These are phyloP conservation scores for Centaurea solstitialis DNA, from an alignment of 129 eudicot genomes.

Conservation along the genomic window DNA sequence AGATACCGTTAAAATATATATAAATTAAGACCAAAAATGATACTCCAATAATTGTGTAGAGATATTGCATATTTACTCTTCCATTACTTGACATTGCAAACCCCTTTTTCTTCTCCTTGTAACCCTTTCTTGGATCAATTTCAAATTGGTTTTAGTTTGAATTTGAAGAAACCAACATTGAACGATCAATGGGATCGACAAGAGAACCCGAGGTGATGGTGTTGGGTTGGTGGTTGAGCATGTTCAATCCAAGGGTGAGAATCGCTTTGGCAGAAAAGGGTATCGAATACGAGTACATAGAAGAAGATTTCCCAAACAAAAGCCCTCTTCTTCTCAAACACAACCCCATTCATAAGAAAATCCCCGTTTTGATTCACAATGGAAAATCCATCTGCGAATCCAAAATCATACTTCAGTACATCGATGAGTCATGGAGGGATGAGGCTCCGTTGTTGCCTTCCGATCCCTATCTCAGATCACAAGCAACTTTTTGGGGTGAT, in stretches of 20 bases:
- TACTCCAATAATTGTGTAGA: neutral
- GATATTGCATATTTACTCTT: neutral
- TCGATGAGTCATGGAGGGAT: conserved; percentile 29
- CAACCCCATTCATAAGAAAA: conserved; percentile 35
- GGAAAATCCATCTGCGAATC: conserved; percentile 37
- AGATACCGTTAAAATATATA: neutral
- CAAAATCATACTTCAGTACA: conserved; percentile 26
- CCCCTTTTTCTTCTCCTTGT: neutral
- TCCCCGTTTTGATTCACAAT: conserved; percentile 34
- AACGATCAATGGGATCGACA: neutral
- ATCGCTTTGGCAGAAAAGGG: conserved; percentile 41
- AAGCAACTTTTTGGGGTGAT: conserved; percentile 29
- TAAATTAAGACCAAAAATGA: neutral
- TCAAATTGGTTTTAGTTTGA: neutral
- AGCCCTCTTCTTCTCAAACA: conserved; percentile 32
- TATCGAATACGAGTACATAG: conserved; percentile 26
- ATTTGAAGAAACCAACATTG: neutral
- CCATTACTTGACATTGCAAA: neutral
- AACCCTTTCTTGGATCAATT: neutral
- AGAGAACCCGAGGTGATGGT: conserved; percentile 11
- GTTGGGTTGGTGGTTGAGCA: conserved; percentile 33
- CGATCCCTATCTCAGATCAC: conserved; percentile 26
- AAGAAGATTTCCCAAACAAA: conserved; percentile 30
- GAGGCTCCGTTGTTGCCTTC: conserved; percentile 14
- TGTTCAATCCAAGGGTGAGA: conserved; percentile 34